Evolutionary conservation across 257 asterid species (phyloP).

Genomic region (Eucommia ulmoides): DNA sequence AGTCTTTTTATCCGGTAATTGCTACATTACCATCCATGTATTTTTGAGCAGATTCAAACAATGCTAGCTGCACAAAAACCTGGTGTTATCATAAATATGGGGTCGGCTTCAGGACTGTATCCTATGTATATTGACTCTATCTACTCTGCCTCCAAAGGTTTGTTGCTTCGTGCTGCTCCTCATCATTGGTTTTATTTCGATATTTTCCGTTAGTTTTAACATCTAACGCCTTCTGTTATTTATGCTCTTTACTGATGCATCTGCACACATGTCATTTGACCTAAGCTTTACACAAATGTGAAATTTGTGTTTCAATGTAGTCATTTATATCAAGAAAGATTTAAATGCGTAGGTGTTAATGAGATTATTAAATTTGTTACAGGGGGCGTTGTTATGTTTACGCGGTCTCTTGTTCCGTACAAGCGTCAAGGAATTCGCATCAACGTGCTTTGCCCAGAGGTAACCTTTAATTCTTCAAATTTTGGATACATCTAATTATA

Average conservation of each 20-base stretch:
- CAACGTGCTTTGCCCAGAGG: conserved; percentile 98
- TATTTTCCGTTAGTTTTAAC: conserved; percentile 2
- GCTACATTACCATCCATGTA: conserved; percentile 10
- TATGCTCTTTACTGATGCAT: conserved; percentile 16
- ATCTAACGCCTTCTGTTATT: conserved; percentile 1
- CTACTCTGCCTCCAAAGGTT: conserved; percentile 88
- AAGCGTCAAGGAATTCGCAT: conserved; percentile 85
- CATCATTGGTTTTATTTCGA: conserved; percentile 3
- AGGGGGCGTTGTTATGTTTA: conserved; percentile 88
- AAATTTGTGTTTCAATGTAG: too few relatives aligned
- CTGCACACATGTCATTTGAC: too few relatives aligned
- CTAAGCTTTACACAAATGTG: too few relatives aligned
- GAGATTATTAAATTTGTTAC: conserved; percentile 5
- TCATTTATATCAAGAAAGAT: too few relatives aligned
- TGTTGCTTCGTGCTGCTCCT: conserved; percentile 13
- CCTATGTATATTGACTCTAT: conserved; percentile 73
- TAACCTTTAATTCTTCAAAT: too few relatives aligned
- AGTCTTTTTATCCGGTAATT: conserved; percentile 3
- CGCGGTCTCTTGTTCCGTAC: conserved; percentile 70
- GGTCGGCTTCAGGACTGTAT: conserved; percentile 88
- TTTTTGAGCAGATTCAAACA: conserved; percentile 46
- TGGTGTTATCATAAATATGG: conserved; percentile 75
- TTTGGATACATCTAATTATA: too few relatives aligned
- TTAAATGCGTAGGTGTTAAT: too few relatives aligned
- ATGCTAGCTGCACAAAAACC: conserved; percentile 61